Evolutionary conservation across 169 alveolate species (phyloP).

Genomic region (Plasmodium inui): DNA sequence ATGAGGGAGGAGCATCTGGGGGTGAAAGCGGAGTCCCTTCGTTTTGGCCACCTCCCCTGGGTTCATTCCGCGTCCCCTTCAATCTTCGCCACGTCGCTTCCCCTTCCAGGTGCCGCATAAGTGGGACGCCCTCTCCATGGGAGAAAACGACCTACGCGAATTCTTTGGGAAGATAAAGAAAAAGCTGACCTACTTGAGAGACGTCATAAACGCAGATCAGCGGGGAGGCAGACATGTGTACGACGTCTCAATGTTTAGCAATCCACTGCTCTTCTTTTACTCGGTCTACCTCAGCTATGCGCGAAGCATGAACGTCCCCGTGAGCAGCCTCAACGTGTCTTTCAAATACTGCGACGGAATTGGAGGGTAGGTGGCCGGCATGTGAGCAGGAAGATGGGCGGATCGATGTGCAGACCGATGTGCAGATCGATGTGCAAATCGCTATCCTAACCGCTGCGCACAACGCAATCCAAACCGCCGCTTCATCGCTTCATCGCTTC

Average conservation of each 20-base stretch:
- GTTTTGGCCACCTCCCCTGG: background rate
- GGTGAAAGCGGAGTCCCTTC: background rate
- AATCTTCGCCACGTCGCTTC: background rate
- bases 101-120: constrained; percentile 30
- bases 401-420: background rate
- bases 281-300: constrained; percentile 46
- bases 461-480: too few relatives aligned
- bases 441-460: background rate
- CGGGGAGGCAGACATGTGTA: constrained; percentile 26
- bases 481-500: too few relatives aligned
- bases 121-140: constrained; percentile 21
- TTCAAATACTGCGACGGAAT: constrained; percentile 34
- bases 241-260: constrained; percentile 37
- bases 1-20: background rate
- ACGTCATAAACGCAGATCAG: constrained; percentile 43
- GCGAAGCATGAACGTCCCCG: constrained; percentile 10
- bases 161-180: constrained; percentile 18
- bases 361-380: constrained; percentile 1
- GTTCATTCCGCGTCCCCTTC: background rate
- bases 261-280: constrained; percentile 56
- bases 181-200: constrained; percentile 18
- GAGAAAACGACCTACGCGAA: constrained; percentile 7
- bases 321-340: constrained; percentile 3
- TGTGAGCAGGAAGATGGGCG: background rate
- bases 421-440: background rate